A percentile compares a stretch with the other conserved stretches of the same genome.
These are phyloP conservation scores for Thalassiosira mediterranea DNA, from an alignment of 352 stramenopile genomes.

Conservation along the genomic window DNA sequence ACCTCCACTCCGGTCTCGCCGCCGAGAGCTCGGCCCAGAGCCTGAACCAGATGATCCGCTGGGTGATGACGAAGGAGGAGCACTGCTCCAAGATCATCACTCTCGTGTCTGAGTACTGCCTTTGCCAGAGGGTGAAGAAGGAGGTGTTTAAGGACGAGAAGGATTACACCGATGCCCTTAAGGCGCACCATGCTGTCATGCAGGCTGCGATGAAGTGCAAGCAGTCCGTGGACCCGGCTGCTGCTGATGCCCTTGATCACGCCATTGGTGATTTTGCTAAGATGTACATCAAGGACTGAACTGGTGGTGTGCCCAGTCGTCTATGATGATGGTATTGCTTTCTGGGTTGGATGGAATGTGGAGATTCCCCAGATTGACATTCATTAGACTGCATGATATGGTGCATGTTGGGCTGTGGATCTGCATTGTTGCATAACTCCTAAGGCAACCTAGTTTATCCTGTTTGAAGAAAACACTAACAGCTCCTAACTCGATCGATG, in stretches of 20 bases:
- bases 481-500: no score
- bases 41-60: conserved; percentile 84
- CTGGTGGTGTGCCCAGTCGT: not conserved
- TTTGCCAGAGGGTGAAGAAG: conserved; percentile 84
- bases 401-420: no score
- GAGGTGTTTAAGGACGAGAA: conserved; percentile 71
- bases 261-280: conserved; percentile 78
- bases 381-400: no score
- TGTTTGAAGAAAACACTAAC: no score
- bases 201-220: conserved; percentile 85
- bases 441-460: no score
- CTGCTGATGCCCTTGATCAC: conserved; percentile 78
- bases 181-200: conserved; percentile 85
- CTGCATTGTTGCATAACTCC: no score
- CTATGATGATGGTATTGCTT: conserved; percentile 4
- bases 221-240: conserved; percentile 74
- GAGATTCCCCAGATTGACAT: no score
- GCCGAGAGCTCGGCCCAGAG: conserved; percentile 54
- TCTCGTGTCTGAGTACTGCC: conserved; percentile 77
- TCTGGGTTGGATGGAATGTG: no score
- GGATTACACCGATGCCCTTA: conserved; percentile 83
- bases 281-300: conserved; percentile 79
- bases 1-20: conserved; percentile 63
- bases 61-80: conserved; percentile 86
- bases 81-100: conserved; percentile 83